Conservation (phyloP, 257 asterid species). For the Solanum bulbocastanum region DNA sequence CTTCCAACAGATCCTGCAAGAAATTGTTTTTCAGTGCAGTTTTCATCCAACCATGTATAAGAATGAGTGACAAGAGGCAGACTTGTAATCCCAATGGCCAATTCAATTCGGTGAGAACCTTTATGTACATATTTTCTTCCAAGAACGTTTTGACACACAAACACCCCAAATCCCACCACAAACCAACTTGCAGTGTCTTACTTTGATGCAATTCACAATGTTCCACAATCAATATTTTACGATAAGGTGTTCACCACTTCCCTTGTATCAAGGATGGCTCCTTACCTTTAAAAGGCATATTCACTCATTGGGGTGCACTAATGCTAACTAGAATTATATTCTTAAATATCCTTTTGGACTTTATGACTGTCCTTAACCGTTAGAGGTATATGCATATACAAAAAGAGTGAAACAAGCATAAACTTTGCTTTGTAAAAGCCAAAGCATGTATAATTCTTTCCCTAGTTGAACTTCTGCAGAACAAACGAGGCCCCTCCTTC, state of each 20-base stretch:
- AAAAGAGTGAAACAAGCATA: background rate
- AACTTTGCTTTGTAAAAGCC: background rate
- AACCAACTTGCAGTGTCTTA: background rate
- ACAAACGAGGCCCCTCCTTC: background rate
- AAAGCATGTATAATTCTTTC: background rate
- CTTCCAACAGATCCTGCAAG: background rate
- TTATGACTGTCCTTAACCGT: background rate
- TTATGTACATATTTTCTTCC: background rate
- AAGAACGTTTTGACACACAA: background rate
- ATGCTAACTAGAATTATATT: background rate
- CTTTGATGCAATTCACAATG: background rate
- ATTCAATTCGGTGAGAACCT: background rate
- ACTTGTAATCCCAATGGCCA: background rate
- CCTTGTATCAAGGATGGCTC: background rate
- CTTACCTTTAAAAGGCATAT: background rate
- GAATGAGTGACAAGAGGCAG: background rate
- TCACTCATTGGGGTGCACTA: background rate
- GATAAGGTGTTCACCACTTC: background rate
- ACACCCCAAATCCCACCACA: background rate
- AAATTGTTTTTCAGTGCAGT: background rate
- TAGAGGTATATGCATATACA: background rate
- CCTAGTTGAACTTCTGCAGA: background rate
- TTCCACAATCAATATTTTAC: background rate
- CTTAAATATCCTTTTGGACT: background rate
- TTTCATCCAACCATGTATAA: background rate